These are phyloP conservation scores for Bacidia gigantensis DNA, from an alignment of 495 filamentous ascomycete species.

Conservation along the genomic window DNA sequence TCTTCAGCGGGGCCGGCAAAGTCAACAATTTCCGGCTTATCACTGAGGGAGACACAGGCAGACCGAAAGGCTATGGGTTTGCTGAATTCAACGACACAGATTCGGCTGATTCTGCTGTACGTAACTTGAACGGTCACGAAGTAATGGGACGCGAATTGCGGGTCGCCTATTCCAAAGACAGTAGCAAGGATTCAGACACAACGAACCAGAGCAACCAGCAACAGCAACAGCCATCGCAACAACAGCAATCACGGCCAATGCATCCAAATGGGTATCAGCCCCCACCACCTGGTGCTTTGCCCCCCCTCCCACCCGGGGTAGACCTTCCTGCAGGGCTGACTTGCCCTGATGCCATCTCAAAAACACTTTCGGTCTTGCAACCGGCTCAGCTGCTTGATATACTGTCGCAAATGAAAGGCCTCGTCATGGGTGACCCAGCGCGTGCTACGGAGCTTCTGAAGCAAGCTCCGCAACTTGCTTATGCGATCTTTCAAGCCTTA, in stretches of 20 bases:
- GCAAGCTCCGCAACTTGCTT: slow-evolving; percentile 84
- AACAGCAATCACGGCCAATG: slow-evolving; percentile 9
- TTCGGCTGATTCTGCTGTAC: slow-evolving; percentile 82
- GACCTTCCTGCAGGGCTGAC: slow-evolving; percentile 68
- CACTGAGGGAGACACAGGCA: slow-evolving; percentile 88
- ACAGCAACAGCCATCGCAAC: slow-evolving; percentile 9
- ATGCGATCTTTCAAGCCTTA: slow-evolving; percentile 90
- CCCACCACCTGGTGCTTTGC: slow-evolving; percentile 34
- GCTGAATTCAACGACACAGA: slow-evolving; percentile 85
- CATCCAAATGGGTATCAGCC: slow-evolving; percentile 18
- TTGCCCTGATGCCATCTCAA: slow-evolving; percentile 80
- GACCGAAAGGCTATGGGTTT: slow-evolving; percentile 93
- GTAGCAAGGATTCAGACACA: slow-evolving; percentile 56
- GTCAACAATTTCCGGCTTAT: slow-evolving; percentile 90
- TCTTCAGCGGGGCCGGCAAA: slow-evolving; percentile 73
- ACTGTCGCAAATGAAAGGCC: slow-evolving; percentile 82
- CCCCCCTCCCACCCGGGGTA: slow-evolving; percentile 69
- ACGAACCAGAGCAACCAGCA: slow-evolving; percentile 28
- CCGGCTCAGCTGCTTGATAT: slow-evolving; percentile 88
- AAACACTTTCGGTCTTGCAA: slow-evolving; percentile 72
- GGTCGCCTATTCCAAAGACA: slow-evolving; percentile 91
- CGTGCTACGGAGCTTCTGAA: slow-evolving; percentile 78
- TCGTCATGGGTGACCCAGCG: slow-evolving; percentile 64
- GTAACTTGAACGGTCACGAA: slow-evolving; percentile 92
- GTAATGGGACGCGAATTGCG: slow-evolving; percentile 89